These are phyloP conservation scores for Debaryomycetaceae sp. DNA, from an alignment of 1,139 yeast genomes.

Conservation along the genomic window DNA sequence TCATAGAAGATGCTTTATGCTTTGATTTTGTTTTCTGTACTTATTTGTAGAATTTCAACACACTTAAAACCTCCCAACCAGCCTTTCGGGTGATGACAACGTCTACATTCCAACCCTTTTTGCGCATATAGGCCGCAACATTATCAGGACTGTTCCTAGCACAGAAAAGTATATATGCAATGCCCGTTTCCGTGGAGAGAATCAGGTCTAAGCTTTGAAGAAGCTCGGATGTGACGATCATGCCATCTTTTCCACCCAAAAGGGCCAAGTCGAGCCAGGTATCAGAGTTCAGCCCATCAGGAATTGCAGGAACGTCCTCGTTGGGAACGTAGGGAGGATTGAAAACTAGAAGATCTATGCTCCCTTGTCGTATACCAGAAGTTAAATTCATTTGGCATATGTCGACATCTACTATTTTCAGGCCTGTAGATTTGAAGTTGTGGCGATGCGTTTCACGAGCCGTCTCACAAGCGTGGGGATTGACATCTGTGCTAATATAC, in stretches of 20 bases:
- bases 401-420: constrained; percentile 38
- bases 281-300: constrained; percentile 40
- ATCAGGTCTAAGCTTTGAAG: constrained; percentile 48
- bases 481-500: constrained; percentile 71
- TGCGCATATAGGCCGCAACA: constrained; percentile 48
- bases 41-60: constrained; percentile 46
- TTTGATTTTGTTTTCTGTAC: no score
- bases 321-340: constrained; percentile 98
- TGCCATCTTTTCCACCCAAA: constrained; percentile 85
- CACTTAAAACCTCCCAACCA: constrained; percentile 93
- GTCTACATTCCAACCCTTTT: constrained; percentile 53
- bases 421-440: constrained; percentile 2
- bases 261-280: constrained; percentile 86
- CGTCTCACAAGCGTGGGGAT: constrained; percentile 68
- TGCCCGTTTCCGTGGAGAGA: constrained; percentile 49
- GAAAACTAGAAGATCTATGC: constrained; percentile 71
- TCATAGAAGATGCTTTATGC: no score
- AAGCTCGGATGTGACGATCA: constrained; percentile 72
- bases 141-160: constrained; percentile 77
- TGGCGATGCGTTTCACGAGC: constrained; percentile 53
- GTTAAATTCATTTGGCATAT: constrained; percentile 59
- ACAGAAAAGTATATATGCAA: constrained; percentile 82
- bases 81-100: constrained; percentile 66
- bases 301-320: constrained; percentile 56
- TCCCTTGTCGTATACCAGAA: constrained; percentile 37